Conservation (phyloP, 495 filamentous ascomycete species). For the Bombardia bombarda region DNA sequence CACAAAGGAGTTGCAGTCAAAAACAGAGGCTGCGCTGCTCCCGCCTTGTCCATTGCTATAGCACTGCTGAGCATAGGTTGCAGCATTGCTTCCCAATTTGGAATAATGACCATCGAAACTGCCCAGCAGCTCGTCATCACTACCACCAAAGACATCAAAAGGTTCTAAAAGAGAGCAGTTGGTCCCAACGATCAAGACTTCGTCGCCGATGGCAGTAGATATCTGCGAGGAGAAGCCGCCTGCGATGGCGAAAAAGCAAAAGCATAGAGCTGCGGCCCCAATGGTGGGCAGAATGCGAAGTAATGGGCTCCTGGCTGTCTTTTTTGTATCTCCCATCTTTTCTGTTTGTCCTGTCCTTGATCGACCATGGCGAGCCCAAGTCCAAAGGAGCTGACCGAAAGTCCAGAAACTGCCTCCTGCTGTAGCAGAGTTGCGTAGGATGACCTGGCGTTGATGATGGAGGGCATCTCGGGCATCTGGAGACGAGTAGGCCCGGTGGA, state of each 20-base stretch:
- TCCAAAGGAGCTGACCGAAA: not conserved
- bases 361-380: constrained; percentile 10
- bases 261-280: not conserved
- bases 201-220: constrained; percentile 1
- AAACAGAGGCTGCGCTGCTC: not conserved
- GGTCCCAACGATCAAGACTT: not conserved
- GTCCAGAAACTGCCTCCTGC: not conserved
- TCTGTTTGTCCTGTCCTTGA: too few species aligned
- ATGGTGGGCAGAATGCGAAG: not conserved
- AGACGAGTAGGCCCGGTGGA: constrained; percentile 4
- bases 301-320: not conserved
- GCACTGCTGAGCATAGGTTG: constrained; percentile 11
- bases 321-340: too few species aligned
- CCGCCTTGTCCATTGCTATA: not conserved
- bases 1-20: constrained; percentile 6
- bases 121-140: not conserved
- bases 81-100: constrained; percentile 2
- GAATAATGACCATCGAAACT: not conserved
- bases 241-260: not conserved
- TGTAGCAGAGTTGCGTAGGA: constrained; percentile 5
- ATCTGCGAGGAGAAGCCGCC: constrained; percentile 1
- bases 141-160: not conserved
- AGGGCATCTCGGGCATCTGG: constrained; percentile 2
- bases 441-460: constrained; percentile 10
- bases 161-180: too few species aligned